These are phyloP conservation scores for Solanum pennellii DNA, from an alignment of 257 asterid genomes.

Conservation along the genomic window DNA sequence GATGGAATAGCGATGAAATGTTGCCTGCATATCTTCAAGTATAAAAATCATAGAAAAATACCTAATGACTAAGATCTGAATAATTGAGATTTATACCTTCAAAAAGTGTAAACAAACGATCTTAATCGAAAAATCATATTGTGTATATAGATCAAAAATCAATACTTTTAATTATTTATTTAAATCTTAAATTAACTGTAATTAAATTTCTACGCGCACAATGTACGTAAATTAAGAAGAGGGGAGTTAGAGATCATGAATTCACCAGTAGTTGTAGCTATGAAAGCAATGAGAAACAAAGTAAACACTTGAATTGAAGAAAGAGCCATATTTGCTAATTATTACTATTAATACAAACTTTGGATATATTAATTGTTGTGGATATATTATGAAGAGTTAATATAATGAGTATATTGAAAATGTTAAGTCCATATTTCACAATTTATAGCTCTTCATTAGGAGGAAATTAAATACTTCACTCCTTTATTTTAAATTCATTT, in stretches of 20 bases:
- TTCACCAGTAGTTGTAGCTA: not conserved
- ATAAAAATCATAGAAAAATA: no score
- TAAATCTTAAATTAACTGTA: no score
- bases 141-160: not conserved
- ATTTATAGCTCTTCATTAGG: not conserved
- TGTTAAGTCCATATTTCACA: not conserved
- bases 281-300: not conserved
- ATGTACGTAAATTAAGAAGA: not conserved
- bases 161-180: no score
- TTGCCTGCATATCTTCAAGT: no score
- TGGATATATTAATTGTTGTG: not conserved
- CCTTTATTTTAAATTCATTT: not conserved
- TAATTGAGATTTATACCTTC: no score
- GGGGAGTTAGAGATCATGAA: not conserved
- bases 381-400: not conserved
- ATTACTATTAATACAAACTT: not conserved
- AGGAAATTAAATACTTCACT: not conserved
- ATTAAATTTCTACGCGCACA: no score
- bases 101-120: no score
- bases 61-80: no score
- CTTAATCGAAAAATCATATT: no score
- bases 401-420: not conserved
- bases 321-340: not conserved
- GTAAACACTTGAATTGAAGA: not conserved
- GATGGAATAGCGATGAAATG: no score